phyloP scores from a whole-genome alignment of 2,329 filamentous ascomycete genomes.

The Phialemoniopsis sp. region DNA sequence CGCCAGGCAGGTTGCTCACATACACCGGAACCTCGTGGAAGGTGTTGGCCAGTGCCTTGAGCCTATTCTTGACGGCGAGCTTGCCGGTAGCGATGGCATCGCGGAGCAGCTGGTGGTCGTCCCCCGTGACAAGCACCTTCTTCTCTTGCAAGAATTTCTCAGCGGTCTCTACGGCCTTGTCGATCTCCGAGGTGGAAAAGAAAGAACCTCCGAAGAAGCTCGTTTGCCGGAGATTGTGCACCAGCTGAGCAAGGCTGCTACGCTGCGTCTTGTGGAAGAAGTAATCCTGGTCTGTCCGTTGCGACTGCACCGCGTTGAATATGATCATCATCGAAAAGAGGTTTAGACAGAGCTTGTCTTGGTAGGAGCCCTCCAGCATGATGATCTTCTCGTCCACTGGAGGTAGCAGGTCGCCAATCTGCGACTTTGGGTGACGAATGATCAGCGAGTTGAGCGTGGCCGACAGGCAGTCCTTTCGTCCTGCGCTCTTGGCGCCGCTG shows the following conservation, averaged over 20 bases:
- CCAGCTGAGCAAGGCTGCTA: conserved; percentile 61
- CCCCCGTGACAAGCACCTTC: conserved; percentile 49
- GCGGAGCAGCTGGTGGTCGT: conserved; percentile 58
- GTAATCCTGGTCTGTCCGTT: conserved; percentile 79
- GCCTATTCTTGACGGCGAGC: conserved; percentile 50
- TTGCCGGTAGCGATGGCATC: conserved; percentile 65
- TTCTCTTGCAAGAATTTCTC: conserved; percentile 63
- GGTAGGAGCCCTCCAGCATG: conserved; percentile 74
- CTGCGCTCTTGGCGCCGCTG: conserved; percentile 42
- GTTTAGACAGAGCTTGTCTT: conserved; percentile 80
- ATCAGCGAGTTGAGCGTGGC: conserved; percentile 74
- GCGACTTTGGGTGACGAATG: conserved; percentile 71
- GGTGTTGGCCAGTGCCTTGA: conserved; percentile 63
- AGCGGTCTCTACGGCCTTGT: conserved; percentile 60
- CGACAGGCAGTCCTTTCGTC: conserved; percentile 59
- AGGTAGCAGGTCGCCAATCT: conserved; percentile 68
- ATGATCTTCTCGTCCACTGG: conserved; percentile 68
- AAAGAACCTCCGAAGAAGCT: conserved; percentile 84
- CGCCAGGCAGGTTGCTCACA: conserved; percentile 61
- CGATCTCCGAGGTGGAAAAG: conserved; percentile 60
- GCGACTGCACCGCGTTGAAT: conserved; percentile 84
- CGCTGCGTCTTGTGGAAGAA: conserved; percentile 78
- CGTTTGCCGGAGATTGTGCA: conserved; percentile 76
- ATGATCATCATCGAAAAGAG: conserved; percentile 81
- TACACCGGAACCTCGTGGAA: conserved; percentile 78